Evolutionary conservation across 192 early-diverging fungal genomes (phyloP), one percentile per base, ranked within the genome.

Genomic region (Podila epigama): DNA sequence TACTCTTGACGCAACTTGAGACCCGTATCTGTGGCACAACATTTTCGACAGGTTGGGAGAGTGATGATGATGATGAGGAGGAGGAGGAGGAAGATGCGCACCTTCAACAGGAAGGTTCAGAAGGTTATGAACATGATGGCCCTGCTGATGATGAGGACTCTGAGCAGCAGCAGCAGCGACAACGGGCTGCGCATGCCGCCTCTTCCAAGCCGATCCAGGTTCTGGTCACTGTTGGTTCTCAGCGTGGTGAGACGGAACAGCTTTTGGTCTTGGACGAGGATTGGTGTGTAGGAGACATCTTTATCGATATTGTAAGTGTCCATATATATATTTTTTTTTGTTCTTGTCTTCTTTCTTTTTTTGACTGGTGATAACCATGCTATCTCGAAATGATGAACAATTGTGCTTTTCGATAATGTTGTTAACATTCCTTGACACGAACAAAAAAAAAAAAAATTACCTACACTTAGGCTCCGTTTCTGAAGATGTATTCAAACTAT

Each of bases 401-500:
- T n/a, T n/a, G n/a, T n/a, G n/a, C n/a, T n/a, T n/a, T n/a, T n/a
- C n/a, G n/a, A n/a, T n/a, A n/a, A n/a, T n/a, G n/a, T n/a, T n/a
- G n/a, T n/a, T n/a, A n/a, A n/a, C n/a, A n/a, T n/a, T n/a, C n/a
- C n/a, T n/a, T n/a, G n/a, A n/a, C n/a, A n/a, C n/a, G n/a, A n/a
- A n/a, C n/a, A n/a, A n/a, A n/a, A n/a, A n/a, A n/a, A n/a, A n/a
- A n/a, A n/a, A n/a, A n/a, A n/a, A n/a, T n/a, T n/a, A n/a, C n/a
- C n/a, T 1, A 16, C 16, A 18, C n/a, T 22, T 53, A 82, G 81
- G 81, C 69, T 22, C 90, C 93, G 0, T 92, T 89, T 70, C 70
- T 97, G 50, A 93, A 90, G 60, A 88, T 95, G 84, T 97, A 97
- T 69, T 92, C 91, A 7, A 82, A 82, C 58, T 97, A 94, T 80